Percentiles rank a stretch among this genome's conserved stretches.
Evolutionary conservation across 345 rosid genomes (phyloP).

Genomic region (Streptanthus diversifolius): DNA sequence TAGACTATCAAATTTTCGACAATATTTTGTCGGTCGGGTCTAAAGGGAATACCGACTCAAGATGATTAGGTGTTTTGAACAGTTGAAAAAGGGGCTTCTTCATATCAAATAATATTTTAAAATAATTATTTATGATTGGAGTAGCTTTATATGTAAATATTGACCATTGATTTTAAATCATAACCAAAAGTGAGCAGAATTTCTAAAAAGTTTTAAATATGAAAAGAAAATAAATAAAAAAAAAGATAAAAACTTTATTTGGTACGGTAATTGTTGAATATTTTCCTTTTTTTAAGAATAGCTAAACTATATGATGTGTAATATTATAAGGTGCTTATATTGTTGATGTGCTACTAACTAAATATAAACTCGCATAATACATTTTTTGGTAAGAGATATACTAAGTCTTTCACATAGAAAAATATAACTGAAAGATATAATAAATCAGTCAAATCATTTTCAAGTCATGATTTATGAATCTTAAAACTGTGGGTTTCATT

Average conservation of each 20-base stretch:
- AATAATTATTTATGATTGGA: not conserved
- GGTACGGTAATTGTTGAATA: not conserved
- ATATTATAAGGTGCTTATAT: not conserved
- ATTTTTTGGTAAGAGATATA: not conserved
- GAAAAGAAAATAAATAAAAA: not conserved
- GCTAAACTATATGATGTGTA: not conserved
- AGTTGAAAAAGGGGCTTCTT: not conserved
- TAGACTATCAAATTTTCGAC: slow-evolving; percentile 1
- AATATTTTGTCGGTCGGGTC: slow-evolving; percentile 20
- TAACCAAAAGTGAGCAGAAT: not conserved
- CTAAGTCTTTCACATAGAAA: not conserved
- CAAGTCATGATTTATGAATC: not conserved
- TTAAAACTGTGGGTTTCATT: slow-evolving; percentile 7
- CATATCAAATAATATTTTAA: not conserved
- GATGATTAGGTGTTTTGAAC: slow-evolving; percentile 12
- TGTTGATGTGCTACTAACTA: not conserved
- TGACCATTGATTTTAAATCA: not conserved
- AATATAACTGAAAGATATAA: not conserved
- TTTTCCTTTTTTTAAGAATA: not conserved
- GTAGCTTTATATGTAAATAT: not conserved
- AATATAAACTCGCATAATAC: not conserved
- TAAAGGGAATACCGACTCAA: not conserved
- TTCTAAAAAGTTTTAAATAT: not conserved
- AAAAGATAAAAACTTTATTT: not conserved
- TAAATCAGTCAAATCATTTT: not conserved